Evolutionary conservation across 2,329 filamentous ascomycete species (phyloP), one percentile per base, ranked within the genome.

Genomic region (Cordyceps fumosorosea): DNA sequence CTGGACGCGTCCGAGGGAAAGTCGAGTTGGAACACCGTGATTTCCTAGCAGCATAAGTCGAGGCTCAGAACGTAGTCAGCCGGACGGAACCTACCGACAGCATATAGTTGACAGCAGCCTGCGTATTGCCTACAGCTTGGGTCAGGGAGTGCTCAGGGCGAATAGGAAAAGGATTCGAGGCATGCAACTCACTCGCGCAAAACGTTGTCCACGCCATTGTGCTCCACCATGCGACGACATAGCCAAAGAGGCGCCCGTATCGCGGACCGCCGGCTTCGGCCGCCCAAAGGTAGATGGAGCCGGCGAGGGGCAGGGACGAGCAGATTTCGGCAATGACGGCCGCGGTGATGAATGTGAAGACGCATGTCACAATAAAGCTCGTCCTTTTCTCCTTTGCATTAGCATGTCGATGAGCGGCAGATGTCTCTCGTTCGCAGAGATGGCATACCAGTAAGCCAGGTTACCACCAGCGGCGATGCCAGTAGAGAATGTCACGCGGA

Each of bases 181-280:
- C 44, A 16, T 18, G 22, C 24, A 34, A 58, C 72, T 62, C 69
- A 75, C 80, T 82, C 3, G 80, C 80, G 68, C 80, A 82, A 62
- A 82, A 82, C 0, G 80, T 85, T 2, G 83, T 86, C 83, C 83
- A 86, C 1, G 84, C 83, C 0, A 83, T 85, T 0, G 82, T 84
- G 66, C 80, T 83, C 83, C 83, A 86, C 83, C 83, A 86, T 0
- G 83, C 83, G n/a, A 85, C 83, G n/a, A 84, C 72, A 68, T 84
- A 85, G 20, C 83, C 83, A 60, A 85, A 77, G 0, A 85, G 72
- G 32, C 83, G 72, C n/a, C 83, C 82, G 65, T 75, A 85, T 24
- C 76, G 75, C 29, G 78, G 80, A 5, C 83, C 83, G 50, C 82
- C 83, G 20, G 82, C 76, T 66, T 85, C 83, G 47, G 83, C 83